Base-by-base conservation (phyloP, 495 filamentous ascomycete genomes). In the Xylaria flabelliformis region DNA sequence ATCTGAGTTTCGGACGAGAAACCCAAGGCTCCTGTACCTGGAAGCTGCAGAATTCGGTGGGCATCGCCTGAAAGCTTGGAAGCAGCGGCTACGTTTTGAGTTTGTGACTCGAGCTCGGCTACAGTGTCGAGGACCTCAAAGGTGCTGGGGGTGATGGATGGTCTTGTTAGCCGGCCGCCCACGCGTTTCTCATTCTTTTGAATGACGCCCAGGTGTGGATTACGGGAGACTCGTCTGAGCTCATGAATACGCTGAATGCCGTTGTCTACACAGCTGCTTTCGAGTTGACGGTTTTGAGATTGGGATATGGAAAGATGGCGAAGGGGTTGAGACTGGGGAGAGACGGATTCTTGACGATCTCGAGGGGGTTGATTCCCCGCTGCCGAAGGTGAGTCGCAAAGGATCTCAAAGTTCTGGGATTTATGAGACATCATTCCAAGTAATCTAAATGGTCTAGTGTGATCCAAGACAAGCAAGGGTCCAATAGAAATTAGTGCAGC, bases 241-340 rank as follows among this genome's bases (percentile, higher is more conserved):
- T 71, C 72, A 48, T 39, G 53, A 61, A 32, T 62, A 7, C 70
- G 73, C 4, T 42, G 61, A 64, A 41, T 55, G 8, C 67, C 70
- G 3, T 24, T 32, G 53, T 71, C 67, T 68, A 82, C 76, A 58
- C 79, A 79, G 55, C 83, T 75, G 55, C 75, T 78, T 70, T 74
- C 69, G 9, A 83, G 73, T 12, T 77, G 71, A 13, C 76, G 68
- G 72, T 83, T 82, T 65, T 80, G 79, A 24, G 82, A 73, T 34
- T 75, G 77, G 70, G 72, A 72, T 50, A 80, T 62, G 24, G 81
- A 72, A 36, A 84, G 74, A 41, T 82, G 79, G n/a, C 73, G 67
- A 24, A 84, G 80, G 6, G 76, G 48, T 46, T 67, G 66, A 12
- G 64, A 66, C 32, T 53, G 70, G 44, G 61, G 34, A 58, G 61